Percentiles rank a stretch among this genome's conserved stretches.
phyloP scores from a whole-genome alignment of 257 asterid genomes.

The Rauvolfia tetraphylla region DNA sequence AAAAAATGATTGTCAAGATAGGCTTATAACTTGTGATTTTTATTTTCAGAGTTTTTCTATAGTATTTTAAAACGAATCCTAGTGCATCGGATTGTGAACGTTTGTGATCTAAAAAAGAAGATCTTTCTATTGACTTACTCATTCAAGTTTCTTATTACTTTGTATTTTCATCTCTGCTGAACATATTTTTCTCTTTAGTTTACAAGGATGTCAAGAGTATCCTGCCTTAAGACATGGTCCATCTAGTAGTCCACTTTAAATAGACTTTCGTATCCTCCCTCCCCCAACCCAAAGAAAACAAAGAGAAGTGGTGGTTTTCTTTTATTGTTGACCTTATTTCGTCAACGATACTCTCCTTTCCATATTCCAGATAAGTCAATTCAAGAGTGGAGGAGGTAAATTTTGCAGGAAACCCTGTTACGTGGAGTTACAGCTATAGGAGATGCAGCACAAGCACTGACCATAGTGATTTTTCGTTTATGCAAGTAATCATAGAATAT shows the following conservation, averaged over 20 bases:
- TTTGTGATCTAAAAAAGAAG: not conserved
- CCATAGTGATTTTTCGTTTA: constrained; percentile 14
- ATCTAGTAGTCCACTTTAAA: not conserved
- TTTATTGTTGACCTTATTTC: not conserved
- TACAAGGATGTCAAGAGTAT: too few species aligned
- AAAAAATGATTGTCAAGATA: not conserved
- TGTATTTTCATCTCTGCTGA: not conserved
- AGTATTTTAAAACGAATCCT: not conserved
- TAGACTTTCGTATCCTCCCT: not conserved
- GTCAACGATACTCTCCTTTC: not conserved
- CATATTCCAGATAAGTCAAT: constrained; percentile 26
- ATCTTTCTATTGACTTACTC: not conserved
- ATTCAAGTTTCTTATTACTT: not conserved
- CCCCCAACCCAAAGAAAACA: not conserved
- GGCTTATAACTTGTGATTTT: not conserved
- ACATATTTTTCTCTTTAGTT: not conserved
- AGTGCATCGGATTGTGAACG: not conserved
- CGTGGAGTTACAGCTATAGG: not conserved
- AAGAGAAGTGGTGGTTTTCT: not conserved
- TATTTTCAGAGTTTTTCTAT: not conserved
- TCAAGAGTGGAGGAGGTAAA: constrained; percentile 38
- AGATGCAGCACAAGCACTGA: constrained; percentile 13
- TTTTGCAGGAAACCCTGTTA: constrained; percentile 4
- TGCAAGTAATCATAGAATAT: constrained; percentile 11
- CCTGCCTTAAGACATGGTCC: too few species aligned